Conservation (phyloP, 2,329 filamentous ascomycete species). For the Botrytis fabae region DNA sequence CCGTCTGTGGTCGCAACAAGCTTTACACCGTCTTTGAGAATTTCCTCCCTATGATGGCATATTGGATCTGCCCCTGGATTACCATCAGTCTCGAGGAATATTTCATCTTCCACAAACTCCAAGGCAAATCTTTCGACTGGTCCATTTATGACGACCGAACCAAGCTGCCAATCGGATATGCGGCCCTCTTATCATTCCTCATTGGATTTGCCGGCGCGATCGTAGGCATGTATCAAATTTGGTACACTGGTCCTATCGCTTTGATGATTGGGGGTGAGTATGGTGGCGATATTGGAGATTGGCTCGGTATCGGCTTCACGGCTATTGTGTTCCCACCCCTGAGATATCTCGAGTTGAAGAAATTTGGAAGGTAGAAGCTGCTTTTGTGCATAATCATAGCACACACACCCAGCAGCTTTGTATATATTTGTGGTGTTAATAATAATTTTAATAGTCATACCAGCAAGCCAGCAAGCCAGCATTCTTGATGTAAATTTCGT, state of each 20-base stretch:
- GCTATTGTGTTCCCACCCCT: constrained; percentile 49
- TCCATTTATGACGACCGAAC: constrained; percentile 56
- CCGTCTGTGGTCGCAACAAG: constrained; percentile 27
- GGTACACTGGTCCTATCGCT: constrained; percentile 66
- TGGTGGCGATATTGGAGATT: constrained; percentile 54
- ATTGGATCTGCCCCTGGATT: constrained; percentile 58
- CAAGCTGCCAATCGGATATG: constrained; percentile 61
- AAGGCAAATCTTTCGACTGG: constrained; percentile 55
- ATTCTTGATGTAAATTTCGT: not conserved
- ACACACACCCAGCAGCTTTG: not conserved
- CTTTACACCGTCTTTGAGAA: constrained; percentile 44
- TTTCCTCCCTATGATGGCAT: constrained; percentile 57
- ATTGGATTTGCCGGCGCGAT: constrained; percentile 64
- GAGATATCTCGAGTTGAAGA: constrained; percentile 51
- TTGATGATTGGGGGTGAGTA: constrained; percentile 50
- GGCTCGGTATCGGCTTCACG: constrained; percentile 53
- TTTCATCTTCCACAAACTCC: constrained; percentile 61
- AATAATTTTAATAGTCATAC: not conserved
- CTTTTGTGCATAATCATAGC: not conserved
- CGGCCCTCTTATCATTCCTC: constrained; percentile 61
- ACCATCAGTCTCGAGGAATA: constrained; percentile 62
- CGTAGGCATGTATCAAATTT: constrained; percentile 66
- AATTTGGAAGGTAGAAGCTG: constrained; percentile 43
- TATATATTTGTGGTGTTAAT: not conserved
- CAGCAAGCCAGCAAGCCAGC: not conserved